Evolutionary conservation across 257 asterid genomes (phyloP).

Genomic region (Scutellaria galericulata): DNA sequence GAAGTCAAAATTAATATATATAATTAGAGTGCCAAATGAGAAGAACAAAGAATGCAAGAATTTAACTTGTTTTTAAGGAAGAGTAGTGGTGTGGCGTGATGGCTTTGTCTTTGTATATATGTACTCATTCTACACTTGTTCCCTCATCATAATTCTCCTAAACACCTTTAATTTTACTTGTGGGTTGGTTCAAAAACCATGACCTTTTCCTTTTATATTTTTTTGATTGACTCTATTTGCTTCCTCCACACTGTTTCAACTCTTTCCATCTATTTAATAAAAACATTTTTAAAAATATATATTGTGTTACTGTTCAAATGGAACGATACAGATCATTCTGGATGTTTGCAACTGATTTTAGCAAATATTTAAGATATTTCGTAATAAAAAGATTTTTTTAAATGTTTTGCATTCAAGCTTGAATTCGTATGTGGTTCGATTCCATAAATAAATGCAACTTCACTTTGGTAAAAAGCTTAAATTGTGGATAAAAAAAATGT

Average conservation of each 20-base stretch:
- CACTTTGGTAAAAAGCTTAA: no score
- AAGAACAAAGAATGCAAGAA: neutral
- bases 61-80: slow-evolving; percentile 35
- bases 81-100: slow-evolving; percentile 22
- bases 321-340: no score
- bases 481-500: no score
- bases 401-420: no score
- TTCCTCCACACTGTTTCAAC: neutral
- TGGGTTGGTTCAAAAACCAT: neutral
- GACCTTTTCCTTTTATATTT: neutral
- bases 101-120: slow-evolving; percentile 34
- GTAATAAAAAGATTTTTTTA: no score
- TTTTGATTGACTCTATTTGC: slow-evolving; percentile 14
- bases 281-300: no score
- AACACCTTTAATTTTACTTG: slow-evolving; percentile 24
- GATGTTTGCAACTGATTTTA: no score
- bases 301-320: neutral
- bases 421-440: no score
- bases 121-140: slow-evolving; percentile 16
- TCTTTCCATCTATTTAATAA: neutral
- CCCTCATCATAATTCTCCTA: slow-evolving; percentile 22
- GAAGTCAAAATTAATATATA: no score
- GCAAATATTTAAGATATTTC: no score
- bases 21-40: no score
- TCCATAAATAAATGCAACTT: no score